phyloP scores from a whole-genome alignment of 371 early-diverging fungal species.

The Batkoa obscura region DNA sequence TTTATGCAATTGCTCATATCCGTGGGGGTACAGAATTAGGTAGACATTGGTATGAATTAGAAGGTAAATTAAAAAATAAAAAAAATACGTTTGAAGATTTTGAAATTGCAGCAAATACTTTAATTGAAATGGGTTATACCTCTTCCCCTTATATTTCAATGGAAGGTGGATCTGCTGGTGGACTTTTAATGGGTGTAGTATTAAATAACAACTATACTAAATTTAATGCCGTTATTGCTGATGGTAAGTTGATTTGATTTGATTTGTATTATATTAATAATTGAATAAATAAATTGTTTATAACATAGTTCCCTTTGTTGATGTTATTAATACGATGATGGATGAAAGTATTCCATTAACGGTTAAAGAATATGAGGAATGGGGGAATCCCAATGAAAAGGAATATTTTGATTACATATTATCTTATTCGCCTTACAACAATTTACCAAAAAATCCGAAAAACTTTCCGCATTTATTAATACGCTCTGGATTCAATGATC shows the following conservation, averaged over 20 bases:
- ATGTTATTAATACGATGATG: slow-evolving; percentile 29
- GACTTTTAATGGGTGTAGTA: slow-evolving; percentile 28
- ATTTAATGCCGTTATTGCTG: slow-evolving; percentile 28
- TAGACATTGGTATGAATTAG: slow-evolving; percentile 27
- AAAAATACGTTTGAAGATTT: slow-evolving; percentile 37
- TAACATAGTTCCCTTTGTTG: slow-evolving; percentile 20
- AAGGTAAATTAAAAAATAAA: slow-evolving; percentile 33
- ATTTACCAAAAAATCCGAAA: slow-evolving; percentile 7
- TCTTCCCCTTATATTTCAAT: slow-evolving; percentile 22
- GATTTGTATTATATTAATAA: too few species aligned
- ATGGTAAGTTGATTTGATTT: not conserved
- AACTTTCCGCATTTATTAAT: slow-evolving; percentile 32
- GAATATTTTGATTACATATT: slow-evolving; percentile 21
- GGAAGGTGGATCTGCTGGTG: slow-evolving; percentile 38
- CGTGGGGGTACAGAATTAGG: slow-evolving; percentile 41
- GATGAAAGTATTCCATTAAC: slow-evolving; percentile 28
- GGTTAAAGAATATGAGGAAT: slow-evolving; percentile 27
- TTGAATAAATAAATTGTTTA: too few species aligned
- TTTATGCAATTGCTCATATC: slow-evolving; percentile 40
- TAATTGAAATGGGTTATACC: slow-evolving; percentile 35
- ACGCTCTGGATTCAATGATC: slow-evolving; percentile 39
- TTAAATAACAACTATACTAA: slow-evolving; percentile 35
- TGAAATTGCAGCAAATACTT: slow-evolving; percentile 21
- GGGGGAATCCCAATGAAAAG: slow-evolving; percentile 24
- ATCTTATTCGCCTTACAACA: slow-evolving; percentile 22